Conservation (phyloP, 2,329 filamentous ascomycete species). For the Stachybotrys elegans region DNA sequence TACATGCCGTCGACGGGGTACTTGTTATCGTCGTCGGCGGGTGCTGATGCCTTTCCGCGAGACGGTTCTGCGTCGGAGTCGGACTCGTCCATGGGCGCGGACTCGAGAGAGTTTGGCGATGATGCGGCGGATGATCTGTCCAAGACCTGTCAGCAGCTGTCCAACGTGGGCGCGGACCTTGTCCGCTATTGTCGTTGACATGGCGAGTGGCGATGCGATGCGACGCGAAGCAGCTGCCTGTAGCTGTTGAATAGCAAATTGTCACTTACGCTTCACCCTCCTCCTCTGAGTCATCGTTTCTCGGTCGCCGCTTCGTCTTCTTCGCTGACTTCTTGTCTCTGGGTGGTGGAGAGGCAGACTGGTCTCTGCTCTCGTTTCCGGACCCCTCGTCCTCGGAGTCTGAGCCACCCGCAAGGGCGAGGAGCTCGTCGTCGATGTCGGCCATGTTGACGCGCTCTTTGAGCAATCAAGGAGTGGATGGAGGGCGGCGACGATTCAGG, state of each 20-base stretch:
- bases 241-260: slow-evolving; percentile 4
- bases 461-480: too few species aligned
- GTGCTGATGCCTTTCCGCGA: slow-evolving; percentile 31
- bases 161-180: too few species aligned
- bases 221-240: too few species aligned
- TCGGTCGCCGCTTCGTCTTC: slow-evolving; percentile 44
- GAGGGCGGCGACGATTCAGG: too few species aligned
- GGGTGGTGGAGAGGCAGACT: slow-evolving; percentile 47
- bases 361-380: slow-evolving; percentile 49
- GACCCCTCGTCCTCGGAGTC: slow-evolving; percentile 57
- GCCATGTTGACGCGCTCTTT: slow-evolving; percentile 60
- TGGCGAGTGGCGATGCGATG: not conserved
- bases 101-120: slow-evolving; percentile 72
- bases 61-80: slow-evolving; percentile 55
- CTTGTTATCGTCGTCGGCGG: slow-evolving; percentile 54
- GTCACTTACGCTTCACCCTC: slow-evolving; percentile 49
- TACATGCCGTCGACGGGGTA: slow-evolving; percentile 90
- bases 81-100: slow-evolving; percentile 86
- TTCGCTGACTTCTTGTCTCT: slow-evolving; percentile 24
- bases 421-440: slow-evolving; percentile 87
- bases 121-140: slow-evolving; percentile 62
- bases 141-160: not conserved
- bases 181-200: not conserved
- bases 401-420: slow-evolving; percentile 83
- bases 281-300: slow-evolving; percentile 49